A percentile compares a stretch with the other conserved stretches of the same genome.
These are phyloP conservation scores for Trichosanthes truncata DNA, from an alignment of 306 rosid genomes.

Conservation along the genomic window DNA sequence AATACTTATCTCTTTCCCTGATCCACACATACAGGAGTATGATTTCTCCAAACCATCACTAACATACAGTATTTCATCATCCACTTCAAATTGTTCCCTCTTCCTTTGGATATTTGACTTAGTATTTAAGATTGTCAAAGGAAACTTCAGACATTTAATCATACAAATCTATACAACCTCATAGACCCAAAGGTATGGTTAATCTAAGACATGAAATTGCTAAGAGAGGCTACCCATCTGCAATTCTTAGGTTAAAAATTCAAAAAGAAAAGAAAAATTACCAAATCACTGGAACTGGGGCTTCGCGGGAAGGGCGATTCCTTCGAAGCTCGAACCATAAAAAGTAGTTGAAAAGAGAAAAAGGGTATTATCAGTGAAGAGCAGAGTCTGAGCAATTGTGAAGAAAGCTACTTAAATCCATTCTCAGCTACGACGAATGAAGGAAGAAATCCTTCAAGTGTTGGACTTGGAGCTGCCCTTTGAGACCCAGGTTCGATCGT, in stretches of 20 bases:
- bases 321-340: constrained; percentile 4
- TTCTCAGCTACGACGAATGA: neutral
- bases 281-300: neutral
- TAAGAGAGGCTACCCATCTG: neutral
- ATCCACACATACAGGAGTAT: neutral
- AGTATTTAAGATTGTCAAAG: neutral
- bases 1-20: neutral
- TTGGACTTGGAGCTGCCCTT: neutral
- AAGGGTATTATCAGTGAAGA: neutral
- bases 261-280: neutral
- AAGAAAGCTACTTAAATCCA: neutral
- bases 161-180: neutral
- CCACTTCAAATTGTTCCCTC: neutral
- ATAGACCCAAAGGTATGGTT: neutral
- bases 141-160: neutral
- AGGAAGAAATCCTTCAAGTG: neutral
- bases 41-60: neutral
- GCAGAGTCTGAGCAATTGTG: neutral
- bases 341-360: neutral
- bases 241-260: neutral
- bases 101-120: neutral
- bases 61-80: neutral
- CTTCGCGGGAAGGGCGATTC: neutral
- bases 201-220: neutral
- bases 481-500: neutral